A percentile compares a stretch with the other conserved stretches of the same genome.
Conservation (phyloP, 78 protist species). For the Chrysochromulina tobinii region DNA sequence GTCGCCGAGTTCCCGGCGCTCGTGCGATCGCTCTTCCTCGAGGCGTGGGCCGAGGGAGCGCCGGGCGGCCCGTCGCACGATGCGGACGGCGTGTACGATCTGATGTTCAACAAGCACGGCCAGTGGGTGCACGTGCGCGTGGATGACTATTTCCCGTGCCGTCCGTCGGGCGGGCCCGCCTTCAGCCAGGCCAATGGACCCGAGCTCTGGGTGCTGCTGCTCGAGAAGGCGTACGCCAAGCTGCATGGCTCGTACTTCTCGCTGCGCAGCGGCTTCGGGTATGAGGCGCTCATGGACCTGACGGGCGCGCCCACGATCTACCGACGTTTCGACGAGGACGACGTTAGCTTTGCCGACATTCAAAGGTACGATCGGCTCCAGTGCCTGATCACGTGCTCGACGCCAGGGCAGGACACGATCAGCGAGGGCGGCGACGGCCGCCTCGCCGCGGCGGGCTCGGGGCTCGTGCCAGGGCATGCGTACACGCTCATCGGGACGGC, state of each 20-base stretch:
- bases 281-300: conserved; percentile 21
- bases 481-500: too few species aligned
- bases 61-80: too few species aligned
- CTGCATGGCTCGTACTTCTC: conserved; percentile 44
- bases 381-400: neutral
- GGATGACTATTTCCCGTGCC: too few species aligned
- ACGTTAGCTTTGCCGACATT: neutral
- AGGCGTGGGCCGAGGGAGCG: too few species aligned
- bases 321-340: neutral
- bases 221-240: conserved; percentile 78
- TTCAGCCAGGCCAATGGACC: neutral
- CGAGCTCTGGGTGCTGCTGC: conserved; percentile 52
- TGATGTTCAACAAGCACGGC: too few species aligned
- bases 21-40: too few species aligned
- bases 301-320: conserved; percentile 11
- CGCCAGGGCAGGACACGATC: neutral
- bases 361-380: too few species aligned
- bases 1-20: too few species aligned
- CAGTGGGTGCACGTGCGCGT: too few species aligned
- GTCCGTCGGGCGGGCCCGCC: neutral
- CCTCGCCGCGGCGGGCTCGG: too few species aligned
- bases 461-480: too few species aligned
- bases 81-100: too few species aligned
- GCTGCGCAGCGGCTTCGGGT: neutral
- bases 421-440: neutral